Conservation (phyloP, 2,329 filamentous ascomycete genomes). For the Aspergillus nomiae region DNA sequence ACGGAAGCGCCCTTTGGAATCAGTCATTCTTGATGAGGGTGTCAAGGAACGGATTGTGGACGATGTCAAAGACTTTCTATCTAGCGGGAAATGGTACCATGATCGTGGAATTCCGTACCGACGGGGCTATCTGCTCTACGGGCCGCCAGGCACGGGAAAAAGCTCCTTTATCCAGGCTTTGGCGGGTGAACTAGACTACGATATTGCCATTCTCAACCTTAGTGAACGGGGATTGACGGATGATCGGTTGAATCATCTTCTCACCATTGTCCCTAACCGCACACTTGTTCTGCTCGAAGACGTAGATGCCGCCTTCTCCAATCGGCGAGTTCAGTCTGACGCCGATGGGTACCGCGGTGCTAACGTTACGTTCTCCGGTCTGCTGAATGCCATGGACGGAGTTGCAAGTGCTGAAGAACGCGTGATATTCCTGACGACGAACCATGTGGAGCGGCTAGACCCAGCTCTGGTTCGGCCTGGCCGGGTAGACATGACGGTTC, state of each 20-base stretch:
- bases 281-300: constrained; percentile 86
- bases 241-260: constrained; percentile 80
- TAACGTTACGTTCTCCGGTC: constrained; percentile 89
- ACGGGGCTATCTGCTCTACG: constrained; percentile 84
- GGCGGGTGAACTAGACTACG: constrained; percentile 88
- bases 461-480: constrained; percentile 88
- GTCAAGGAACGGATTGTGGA: constrained; percentile 78
- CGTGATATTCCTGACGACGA: constrained; percentile 91
- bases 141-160: constrained; percentile 88
- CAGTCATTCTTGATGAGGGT: constrained; percentile 81
- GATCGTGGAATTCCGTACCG: constrained; percentile 94
- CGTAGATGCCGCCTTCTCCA: constrained; percentile 86
- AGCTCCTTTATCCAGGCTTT: constrained; percentile 95
- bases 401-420: constrained; percentile 94
- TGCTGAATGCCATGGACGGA: constrained; percentile 84
- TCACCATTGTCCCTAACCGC: constrained; percentile 80
- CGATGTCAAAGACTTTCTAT: constrained; percentile 81
- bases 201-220: constrained; percentile 88
- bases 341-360: constrained; percentile 82
- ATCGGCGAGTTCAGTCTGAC: constrained; percentile 70
- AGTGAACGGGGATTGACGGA: constrained; percentile 89
- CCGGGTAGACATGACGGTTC: constrained; percentile 88
- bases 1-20: constrained; percentile 82
- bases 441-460: constrained; percentile 87
- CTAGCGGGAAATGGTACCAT: constrained; percentile 81